Evolutionary conservation across 2,329 filamentous ascomycete genomes (phyloP).

Genomic region (Fusarium musae): DNA sequence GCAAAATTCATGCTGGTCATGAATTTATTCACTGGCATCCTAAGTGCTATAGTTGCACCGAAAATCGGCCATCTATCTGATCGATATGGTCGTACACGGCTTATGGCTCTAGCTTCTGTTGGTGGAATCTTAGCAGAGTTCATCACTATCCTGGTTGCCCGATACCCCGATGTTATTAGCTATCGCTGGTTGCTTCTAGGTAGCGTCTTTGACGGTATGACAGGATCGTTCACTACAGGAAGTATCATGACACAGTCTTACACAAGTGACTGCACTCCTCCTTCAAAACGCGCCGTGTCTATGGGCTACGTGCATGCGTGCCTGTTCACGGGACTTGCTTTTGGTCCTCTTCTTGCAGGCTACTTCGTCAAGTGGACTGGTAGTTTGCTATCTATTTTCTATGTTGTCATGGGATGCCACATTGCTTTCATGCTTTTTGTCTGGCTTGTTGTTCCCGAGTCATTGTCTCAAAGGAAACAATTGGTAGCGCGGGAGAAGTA

Average conservation of each 20-base stretch:
- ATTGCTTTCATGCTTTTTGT: conserved; percentile 78
- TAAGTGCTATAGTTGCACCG: conserved; percentile 85
- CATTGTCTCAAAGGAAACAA: conserved; percentile 79
- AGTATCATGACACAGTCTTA: conserved; percentile 85
- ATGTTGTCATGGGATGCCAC: conserved; percentile 79
- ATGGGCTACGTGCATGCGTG: conserved; percentile 93
- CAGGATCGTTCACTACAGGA: conserved; percentile 88
- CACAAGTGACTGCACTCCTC: conserved; percentile 86
- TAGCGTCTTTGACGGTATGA: conserved; percentile 81
- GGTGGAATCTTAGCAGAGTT: conserved; percentile 81
- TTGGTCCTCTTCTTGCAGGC: conserved; percentile 85
- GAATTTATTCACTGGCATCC: conserved; percentile 76
- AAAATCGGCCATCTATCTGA: conserved; percentile 88
- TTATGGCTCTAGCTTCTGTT: conserved; percentile 78
- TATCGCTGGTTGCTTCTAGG: conserved; percentile 85
- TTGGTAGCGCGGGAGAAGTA: conserved; percentile 76
- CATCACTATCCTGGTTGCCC: conserved; percentile 81
- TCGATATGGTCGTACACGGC: conserved; percentile 79
- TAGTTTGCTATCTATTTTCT: conserved; percentile 84
- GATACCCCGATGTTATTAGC: conserved; percentile 75
- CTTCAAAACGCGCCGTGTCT: conserved; percentile 80
- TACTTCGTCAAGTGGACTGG: conserved; percentile 82
- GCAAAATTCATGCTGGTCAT: conserved; percentile 82
- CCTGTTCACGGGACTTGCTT: conserved; percentile 87
- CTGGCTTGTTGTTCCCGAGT: conserved; percentile 81